Evolutionary conservation across 345 rosid species (phyloP), one percentile per base, ranked within the genome.

Genomic region (Pugionium dolabratum): DNA sequence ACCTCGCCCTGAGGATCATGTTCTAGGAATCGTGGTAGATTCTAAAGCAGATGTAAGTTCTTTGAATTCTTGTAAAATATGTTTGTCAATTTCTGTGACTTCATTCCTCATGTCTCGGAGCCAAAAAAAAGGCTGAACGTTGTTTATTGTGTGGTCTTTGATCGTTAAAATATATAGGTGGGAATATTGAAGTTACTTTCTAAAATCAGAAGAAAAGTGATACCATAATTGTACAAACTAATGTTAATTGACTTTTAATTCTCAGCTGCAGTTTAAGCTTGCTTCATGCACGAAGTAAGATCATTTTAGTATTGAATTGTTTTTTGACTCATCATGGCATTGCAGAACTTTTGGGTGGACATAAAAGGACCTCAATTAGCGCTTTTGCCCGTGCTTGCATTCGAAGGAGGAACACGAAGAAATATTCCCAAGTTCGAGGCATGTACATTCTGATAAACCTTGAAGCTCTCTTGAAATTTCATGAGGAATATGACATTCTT

Each of bases 1-100:
- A 58, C 90, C 93, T 59, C 79, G 81, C 54, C 71, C 54, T 36
- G 98, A 83, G 62, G 96, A 92, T 70, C 61, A 79, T 37, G 75
- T 89, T 70, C 92, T 92, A 80, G 98, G 95, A 71, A 82, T 92
- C 4, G 91, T 85, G 66, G 91, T 84, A 5, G 96, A 89, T 75
- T 70, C 78, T 65, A 92, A 67, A 84, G 71, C 86, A 58, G 95
- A 87, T 64, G 96, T 89, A 82, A 85, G 95, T 50, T 36, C 42
- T 63, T 79, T 71, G 34, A 33, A 45, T 39, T 45, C 9, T 35
- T 43, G 39, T 42, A 27, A 37, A 7, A 56, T 9, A 4, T 42
- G 1, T 26, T 62, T 64, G 18, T 39, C 49, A 51, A 3, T 7
- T 4, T 52, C 2, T 40, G 25, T 11, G 30, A 33, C 45, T 35